Conservation (phyloP, 2,329 filamentous ascomycete genomes). For the Pleomassaria siparia region DNA sequence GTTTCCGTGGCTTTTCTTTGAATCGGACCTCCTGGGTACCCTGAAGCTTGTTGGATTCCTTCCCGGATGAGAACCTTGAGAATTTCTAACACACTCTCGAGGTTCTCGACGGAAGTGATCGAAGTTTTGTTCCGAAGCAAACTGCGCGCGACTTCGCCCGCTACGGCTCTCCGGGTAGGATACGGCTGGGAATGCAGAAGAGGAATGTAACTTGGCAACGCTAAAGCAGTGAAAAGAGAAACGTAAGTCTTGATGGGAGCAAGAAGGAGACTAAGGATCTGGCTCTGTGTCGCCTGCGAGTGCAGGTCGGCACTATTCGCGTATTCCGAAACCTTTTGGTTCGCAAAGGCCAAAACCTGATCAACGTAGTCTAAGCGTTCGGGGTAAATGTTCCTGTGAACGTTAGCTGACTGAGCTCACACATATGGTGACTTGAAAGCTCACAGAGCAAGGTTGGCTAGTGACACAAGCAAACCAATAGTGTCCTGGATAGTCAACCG, state of each 20-base stretch:
- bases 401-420: constrained; percentile 24
- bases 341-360: constrained; percentile 86
- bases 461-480: constrained; percentile 88
- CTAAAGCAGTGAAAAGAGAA: constrained; percentile 93
- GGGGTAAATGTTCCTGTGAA: constrained; percentile 78
- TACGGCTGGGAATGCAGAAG: constrained; percentile 91
- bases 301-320: constrained; percentile 95
- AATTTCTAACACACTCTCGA: constrained; percentile 87
- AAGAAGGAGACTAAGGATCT: constrained; percentile 84
- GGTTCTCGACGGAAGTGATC: constrained; percentile 74
- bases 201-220: constrained; percentile 87
- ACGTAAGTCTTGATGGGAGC: constrained; percentile 87
- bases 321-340: constrained; percentile 82
- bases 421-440: constrained; percentile 19
- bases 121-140: constrained; percentile 80
- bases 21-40: constrained; percentile 75
- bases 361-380: constrained; percentile 92
- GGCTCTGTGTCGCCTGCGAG: constrained; percentile 82
- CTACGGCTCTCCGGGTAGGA: constrained; percentile 84
- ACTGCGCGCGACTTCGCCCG: constrained; percentile 80
- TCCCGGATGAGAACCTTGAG: constrained; percentile 92
- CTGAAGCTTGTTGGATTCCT: constrained; percentile 76
- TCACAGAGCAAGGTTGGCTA: constrained; percentile 83
- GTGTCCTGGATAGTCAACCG: constrained; percentile 92
- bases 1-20: constrained; percentile 81